Conservation (phyloP, 768 basidiomycete species). For the Scleroderma citrinum region DNA sequence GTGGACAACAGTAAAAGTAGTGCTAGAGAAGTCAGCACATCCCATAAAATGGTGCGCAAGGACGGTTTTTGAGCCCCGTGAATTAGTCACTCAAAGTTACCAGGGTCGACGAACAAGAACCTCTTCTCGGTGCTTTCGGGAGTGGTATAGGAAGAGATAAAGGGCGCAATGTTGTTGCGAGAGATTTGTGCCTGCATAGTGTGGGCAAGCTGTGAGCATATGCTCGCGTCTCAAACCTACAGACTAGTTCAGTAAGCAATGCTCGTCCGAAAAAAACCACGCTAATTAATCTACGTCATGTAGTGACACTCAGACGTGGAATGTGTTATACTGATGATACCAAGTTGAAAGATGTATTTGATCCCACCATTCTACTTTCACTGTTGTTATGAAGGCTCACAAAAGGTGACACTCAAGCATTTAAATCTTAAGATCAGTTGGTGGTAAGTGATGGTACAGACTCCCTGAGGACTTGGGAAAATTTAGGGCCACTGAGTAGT, state of each 20-base stretch:
- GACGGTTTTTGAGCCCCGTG: not conserved
- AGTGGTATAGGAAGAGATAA: conserved; percentile 66
- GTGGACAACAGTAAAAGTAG: conserved; percentile 88
- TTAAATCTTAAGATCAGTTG: no score
- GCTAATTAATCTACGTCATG: no score
- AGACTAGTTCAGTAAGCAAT: not conserved
- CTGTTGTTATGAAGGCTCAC: no score
- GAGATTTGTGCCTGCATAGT: conserved; percentile 68
- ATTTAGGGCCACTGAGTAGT: no score
- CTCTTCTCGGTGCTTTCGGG: conserved; percentile 71
- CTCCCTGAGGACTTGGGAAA: no score
- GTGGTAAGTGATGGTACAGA: no score
- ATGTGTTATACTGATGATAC: no score
- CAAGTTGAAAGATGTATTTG: no score
- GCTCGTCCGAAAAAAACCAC: no score
- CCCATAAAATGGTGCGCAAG: conserved; percentile 69
- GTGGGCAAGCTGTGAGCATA: conserved; percentile 51
- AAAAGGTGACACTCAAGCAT: no score
- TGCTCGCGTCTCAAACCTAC: not conserved
- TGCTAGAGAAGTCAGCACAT: conserved; percentile 77
- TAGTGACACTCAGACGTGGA: no score
- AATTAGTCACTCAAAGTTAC: conserved; percentile 1
- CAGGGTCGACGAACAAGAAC: conserved; percentile 84
- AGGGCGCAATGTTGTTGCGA: conserved; percentile 63
- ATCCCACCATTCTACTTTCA: no score